Percentiles rank a stretch among this genome's conserved stretches.
Conservation (phyloP, 2,329 filamentous ascomycete species). For the Leptographium galeiforme region DNA sequence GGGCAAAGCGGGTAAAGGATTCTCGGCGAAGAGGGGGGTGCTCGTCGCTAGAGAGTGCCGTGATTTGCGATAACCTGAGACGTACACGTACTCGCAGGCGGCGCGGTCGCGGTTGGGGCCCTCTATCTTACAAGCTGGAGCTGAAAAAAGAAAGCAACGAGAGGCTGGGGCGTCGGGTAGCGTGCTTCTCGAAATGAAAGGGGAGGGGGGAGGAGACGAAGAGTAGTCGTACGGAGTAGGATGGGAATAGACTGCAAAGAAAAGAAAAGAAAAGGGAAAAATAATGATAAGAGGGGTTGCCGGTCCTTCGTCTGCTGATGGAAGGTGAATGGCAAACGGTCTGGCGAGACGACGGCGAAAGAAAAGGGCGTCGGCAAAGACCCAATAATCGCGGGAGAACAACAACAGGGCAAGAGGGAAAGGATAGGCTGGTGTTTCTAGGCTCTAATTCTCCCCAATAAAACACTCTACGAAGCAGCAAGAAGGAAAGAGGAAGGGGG, state of each 20-base stretch:
- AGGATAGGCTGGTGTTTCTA: no score
- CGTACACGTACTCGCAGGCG: neutral
- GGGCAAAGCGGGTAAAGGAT: neutral
- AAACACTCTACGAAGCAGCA: neutral
- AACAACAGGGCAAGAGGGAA: neutral
- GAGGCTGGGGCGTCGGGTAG: neutral
- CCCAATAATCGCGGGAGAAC: neutral
- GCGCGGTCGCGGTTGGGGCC: neutral
- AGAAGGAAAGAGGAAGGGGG: neutral
- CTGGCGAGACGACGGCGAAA: neutral
- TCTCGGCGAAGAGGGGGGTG: slow-evolving; percentile 1
- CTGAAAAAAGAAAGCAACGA: neutral
- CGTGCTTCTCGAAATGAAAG: neutral
- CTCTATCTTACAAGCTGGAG: neutral
- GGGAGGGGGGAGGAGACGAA: neutral
- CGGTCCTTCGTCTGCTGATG: neutral
- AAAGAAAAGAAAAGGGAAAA: neutral
- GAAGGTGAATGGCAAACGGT: neutral
- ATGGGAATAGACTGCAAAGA: neutral
- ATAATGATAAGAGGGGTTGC: neutral
- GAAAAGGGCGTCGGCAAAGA: neutral
- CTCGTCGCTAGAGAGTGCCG: neutral
- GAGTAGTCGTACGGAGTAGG: neutral
- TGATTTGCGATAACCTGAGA: neutral
- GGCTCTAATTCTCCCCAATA: neutral